Percentiles rank a stretch among this genome's conserved stretches.
These are phyloP conservation scores for Byssochlamys sp. DNA, from an alignment of 2,329 filamentous ascomycete species.

Conservation along the genomic window DNA sequence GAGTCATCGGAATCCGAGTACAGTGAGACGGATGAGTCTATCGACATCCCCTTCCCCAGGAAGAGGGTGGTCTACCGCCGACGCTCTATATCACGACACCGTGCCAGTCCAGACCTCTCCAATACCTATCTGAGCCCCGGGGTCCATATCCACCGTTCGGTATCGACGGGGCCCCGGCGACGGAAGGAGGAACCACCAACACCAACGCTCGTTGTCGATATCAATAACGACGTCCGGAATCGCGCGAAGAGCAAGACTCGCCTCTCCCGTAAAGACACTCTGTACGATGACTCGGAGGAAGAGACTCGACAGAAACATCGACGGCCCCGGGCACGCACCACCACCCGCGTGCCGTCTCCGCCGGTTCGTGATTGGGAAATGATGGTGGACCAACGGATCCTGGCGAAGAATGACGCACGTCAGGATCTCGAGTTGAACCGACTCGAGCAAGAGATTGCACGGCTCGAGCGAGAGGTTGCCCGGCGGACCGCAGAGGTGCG, in stretches of 20 bases:
- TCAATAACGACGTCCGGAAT: constrained; percentile 18
- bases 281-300: constrained; percentile 19
- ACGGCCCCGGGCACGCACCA: constrained; percentile 14
- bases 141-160: constrained; percentile 22
- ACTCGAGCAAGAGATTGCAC: constrained; percentile 28
- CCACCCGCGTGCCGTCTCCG: constrained; percentile 16
- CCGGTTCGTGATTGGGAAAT: constrained; percentile 26
- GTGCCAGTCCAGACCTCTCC: constrained; percentile 13
- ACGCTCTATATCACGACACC: constrained; percentile 26
- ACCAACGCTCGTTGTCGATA: constrained; percentile 25
- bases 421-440: constrained; percentile 26
- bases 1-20: constrained; percentile 19
- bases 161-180: constrained; percentile 26
- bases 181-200: constrained; percentile 14
- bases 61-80: constrained; percentile 14
- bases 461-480: constrained; percentile 24
- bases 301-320: constrained; percentile 11
- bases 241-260: constrained; percentile 18
- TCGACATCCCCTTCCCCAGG: constrained; percentile 13
- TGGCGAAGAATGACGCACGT: constrained; percentile 24
- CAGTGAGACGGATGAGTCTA: constrained; percentile 28
- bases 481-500: constrained; percentile 18
- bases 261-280: constrained; percentile 13
- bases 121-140: constrained; percentile 19
- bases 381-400: constrained; percentile 23